A percentile compares a stretch with the other conserved stretches of the same genome.
Conservation (phyloP, 768 basidiomycete species). For the Lactarius hatsudake region DNA sequence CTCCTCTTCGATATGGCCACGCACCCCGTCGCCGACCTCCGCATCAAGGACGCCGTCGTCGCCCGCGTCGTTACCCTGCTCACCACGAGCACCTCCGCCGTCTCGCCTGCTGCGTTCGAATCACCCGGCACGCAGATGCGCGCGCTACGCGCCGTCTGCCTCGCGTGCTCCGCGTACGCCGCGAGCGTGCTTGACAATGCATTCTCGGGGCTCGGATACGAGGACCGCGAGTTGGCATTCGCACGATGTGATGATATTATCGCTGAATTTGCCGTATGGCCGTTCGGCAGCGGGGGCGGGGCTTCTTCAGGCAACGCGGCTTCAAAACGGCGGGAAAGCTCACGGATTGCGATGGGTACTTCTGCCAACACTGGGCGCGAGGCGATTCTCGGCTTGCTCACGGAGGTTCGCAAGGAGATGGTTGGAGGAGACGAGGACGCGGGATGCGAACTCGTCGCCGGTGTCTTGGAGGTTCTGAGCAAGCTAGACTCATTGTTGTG, state of each 20-base stretch:
- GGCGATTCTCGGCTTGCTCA: conserved; percentile 68
- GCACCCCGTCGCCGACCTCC: conserved; percentile 92
- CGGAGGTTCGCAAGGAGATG: conserved; percentile 73
- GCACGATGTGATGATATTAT: conserved; percentile 92
- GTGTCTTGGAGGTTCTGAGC: conserved; percentile 89
- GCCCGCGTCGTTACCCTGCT: conserved; percentile 72
- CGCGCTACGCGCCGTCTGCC: conserved; percentile 72
- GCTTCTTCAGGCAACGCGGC: conserved; percentile 16
- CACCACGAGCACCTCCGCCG: conserved; percentile 75
- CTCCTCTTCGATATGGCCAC: conserved; percentile 99
- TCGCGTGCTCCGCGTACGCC: conserved; percentile 90
- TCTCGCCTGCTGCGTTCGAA: conserved; percentile 72
- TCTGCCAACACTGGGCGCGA: conserved; percentile 53
- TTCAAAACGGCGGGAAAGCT: conserved; percentile 37
- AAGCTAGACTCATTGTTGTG: conserved; percentile 85
- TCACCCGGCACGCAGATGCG: conserved; percentile 81
- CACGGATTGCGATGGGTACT: conserved; percentile 56
- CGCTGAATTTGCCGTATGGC: conserved; percentile 89
- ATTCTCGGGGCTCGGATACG: conserved; percentile 82
- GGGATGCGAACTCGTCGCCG: conserved; percentile 87
- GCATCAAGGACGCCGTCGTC: conserved; percentile 84
- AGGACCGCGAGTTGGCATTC: conserved; percentile 92
- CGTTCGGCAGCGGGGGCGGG: conserved; percentile 54
- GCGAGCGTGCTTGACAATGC: conserved; percentile 96
- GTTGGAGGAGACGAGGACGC: conserved; percentile 67